Evolutionary conservation across 495 filamentous ascomycete genomes (phyloP).

Genomic region (Diplogelasinospora grovesii): DNA sequence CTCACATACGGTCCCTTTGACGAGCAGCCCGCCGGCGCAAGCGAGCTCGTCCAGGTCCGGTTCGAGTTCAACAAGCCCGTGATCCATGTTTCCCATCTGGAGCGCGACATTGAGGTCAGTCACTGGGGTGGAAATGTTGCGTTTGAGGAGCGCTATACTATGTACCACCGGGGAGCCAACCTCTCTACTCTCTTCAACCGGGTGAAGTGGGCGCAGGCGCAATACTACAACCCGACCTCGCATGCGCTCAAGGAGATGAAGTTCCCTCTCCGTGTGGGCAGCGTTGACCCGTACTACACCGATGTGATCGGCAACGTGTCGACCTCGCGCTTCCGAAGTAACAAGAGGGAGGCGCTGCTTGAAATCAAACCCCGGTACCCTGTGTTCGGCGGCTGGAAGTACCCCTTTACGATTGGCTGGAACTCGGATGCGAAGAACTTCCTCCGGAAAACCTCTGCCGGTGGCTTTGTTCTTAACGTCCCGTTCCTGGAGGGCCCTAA

Average conservation of each 20-base stretch:
- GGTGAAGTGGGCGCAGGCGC: slow-evolving; percentile 69
- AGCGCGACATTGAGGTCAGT: slow-evolving; percentile 89
- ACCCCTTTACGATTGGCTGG: slow-evolving; percentile 92
- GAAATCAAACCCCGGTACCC: slow-evolving; percentile 92
- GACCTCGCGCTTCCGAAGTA: slow-evolving; percentile 80
- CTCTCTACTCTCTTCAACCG: slow-evolving; percentile 81
- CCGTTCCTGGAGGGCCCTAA: slow-evolving; percentile 95
- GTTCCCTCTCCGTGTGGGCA: slow-evolving; percentile 71
- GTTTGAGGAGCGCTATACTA: slow-evolving; percentile 86
- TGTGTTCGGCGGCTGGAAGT: slow-evolving; percentile 95
- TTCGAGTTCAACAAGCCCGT: slow-evolving; percentile 96
- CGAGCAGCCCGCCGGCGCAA: slow-evolving; percentile 64
- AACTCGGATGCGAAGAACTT: slow-evolving; percentile 74
- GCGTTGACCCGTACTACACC: slow-evolving; percentile 81
- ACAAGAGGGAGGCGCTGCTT: slow-evolving; percentile 67
- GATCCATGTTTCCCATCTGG: slow-evolving; percentile 63
- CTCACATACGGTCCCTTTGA: slow-evolving; percentile 92
- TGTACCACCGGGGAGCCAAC: slow-evolving; percentile 78
- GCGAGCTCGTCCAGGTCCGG: slow-evolving; percentile 66
- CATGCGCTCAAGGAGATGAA: slow-evolving; percentile 76
- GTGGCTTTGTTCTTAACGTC: slow-evolving; percentile 79
- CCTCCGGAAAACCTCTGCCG: slow-evolving; percentile 55
- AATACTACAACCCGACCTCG: slow-evolving; percentile 69
- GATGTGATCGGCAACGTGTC: slow-evolving; percentile 97
- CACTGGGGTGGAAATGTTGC: slow-evolving; percentile 98